Evolutionary conservation across 495 filamentous ascomycete genomes (phyloP), one percentile per base, ranked within the genome.

Genomic region (Aspergillus egyptiacus): DNA sequence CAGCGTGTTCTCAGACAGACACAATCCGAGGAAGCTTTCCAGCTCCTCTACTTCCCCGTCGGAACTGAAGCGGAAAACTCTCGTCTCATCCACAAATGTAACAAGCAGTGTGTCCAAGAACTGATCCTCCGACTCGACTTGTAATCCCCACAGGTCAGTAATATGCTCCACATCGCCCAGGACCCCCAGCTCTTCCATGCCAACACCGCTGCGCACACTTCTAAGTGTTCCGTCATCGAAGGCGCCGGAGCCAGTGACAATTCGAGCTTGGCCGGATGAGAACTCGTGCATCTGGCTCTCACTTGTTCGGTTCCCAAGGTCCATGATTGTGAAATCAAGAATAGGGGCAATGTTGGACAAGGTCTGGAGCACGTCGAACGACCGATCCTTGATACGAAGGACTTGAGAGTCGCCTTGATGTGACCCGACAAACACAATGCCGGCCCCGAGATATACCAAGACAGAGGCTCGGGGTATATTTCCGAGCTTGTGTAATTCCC

Each of bases 351-450:
- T 85, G 57, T 94, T 97, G 8, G 80, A 67, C 43, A 96, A 67
- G 0, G 80, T 85, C 65, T 97, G 89, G 8, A 95, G 66, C 2
- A 89, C 63, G 30, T 85, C 71, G 24, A 91, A 59, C 0, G 69
- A 67, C 19, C 71, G 68, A 33, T 72, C 65, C 39, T 70, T 68
- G 30, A 94, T 75, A 13, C 74, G 75, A 43, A 95, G 74, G 2
- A 97, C 72, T 60, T 96, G 91, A 0, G 88, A 94, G 62, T 99
- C 87, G 9, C 91, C 91, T 55, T 89, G 84, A 63, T 96, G 90
- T 5, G 93, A 96, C 2, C 87, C 94, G 24, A 97, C 78, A 63
- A 91, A 99, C 6, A 96, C 62, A 23, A 83, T 63, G 0, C 83
- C 81, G 19, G 79, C 74, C 15, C 83, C 87, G 22, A 97, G 73